A percentile compares a stretch with the other conserved stretches of the same genome.
phyloP scores from a whole-genome alignment of 176 grass and related monocot genomes.

The Triticum monococcum region DNA sequence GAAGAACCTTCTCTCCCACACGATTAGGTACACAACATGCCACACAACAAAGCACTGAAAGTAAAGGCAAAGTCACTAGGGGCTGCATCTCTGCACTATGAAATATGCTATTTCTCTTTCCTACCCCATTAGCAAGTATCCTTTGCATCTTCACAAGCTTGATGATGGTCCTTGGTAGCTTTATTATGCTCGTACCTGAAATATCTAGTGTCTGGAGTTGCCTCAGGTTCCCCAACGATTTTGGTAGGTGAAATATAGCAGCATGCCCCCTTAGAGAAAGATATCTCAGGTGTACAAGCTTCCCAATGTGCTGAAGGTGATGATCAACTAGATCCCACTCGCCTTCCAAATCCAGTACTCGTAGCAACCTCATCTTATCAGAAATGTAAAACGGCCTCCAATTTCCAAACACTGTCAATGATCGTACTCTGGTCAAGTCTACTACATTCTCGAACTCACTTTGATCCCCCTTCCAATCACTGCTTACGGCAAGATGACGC shows the following conservation, averaged over 20 bases:
- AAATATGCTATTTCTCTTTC: no score
- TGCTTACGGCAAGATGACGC: not conserved
- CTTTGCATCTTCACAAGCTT: not conserved
- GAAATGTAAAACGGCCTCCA: not conserved
- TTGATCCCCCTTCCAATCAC: not conserved
- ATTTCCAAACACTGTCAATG: not conserved
- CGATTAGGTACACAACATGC: no score
- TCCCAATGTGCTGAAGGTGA: not conserved
- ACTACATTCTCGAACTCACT: not conserved
- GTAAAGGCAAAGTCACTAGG: accelerated
- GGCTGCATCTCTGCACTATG: no score
- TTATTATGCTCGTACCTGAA: accelerated
- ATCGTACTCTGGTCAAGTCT: not conserved
- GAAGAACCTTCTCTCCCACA: accelerated
- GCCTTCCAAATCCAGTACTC: not conserved
- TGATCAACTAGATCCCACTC: accelerated
- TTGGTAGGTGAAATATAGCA: not conserved
- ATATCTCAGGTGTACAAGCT: not conserved
- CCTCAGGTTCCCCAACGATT: not conserved
- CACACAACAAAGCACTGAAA: accelerated
- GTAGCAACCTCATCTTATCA: not conserved
- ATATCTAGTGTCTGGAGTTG: not conserved
- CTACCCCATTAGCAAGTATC: accelerated
- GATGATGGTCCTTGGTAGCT: not conserved
- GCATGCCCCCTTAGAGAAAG: not conserved